A percentile compares a stretch with the other conserved stretches of the same genome.
phyloP scores from a whole-genome alignment of 2,329 filamentous ascomycete species.

The Aspergillus viridinutans region DNA sequence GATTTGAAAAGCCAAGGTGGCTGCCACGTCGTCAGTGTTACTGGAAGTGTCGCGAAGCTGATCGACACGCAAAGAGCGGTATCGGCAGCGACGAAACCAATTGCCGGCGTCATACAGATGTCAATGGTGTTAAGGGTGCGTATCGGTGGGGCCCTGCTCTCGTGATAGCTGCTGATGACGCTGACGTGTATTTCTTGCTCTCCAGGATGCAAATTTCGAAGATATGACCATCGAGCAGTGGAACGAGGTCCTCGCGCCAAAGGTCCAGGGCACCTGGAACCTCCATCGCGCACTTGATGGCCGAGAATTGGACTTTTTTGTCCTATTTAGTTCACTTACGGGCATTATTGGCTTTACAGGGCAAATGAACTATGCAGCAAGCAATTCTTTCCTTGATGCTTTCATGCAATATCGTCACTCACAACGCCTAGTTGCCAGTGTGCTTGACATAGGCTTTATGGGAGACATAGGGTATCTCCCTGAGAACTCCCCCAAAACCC shows the following conservation, averaged over 20 bases:
- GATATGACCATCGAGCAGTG: neutral
- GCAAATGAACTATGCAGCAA: neutral
- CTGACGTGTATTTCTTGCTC: no score
- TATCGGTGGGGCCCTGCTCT: no score
- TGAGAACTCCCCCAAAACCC: no score
- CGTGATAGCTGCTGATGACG: no score
- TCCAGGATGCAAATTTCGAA: no score
- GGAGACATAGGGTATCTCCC: no score
- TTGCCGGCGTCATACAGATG: conserved; percentile 20
- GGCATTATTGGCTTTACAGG: neutral
- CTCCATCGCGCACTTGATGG: neutral
- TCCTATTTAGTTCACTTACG: neutral
- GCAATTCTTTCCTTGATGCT: neutral
- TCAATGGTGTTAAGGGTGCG: conserved; percentile 13
- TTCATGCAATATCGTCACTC: neutral
- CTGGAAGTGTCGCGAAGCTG: conserved; percentile 5
- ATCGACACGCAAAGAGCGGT: conserved; percentile 8
- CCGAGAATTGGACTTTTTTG: neutral
- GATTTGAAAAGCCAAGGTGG: conserved; percentile 3
- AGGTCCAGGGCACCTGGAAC: neutral
- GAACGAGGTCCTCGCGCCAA: neutral
- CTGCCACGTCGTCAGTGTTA: neutral
- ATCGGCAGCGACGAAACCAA: neutral
- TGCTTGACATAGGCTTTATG: neutral
- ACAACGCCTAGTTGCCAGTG: neutral